phyloP scores from a whole-genome alignment of 2,329 filamentous ascomycete species.

The Ustulina deusta region DNA sequence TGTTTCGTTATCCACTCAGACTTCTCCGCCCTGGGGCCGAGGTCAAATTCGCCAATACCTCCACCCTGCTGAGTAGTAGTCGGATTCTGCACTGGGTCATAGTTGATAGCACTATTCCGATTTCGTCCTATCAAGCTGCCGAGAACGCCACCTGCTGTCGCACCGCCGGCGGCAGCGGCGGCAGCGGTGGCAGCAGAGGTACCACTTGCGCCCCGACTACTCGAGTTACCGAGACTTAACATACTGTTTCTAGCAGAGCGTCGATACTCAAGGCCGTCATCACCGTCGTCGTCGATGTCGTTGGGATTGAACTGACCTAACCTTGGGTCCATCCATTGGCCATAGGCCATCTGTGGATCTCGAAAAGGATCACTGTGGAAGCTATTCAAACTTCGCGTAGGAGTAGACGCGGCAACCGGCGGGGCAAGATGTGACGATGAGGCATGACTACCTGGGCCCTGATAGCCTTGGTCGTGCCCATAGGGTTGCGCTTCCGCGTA shows the following conservation, averaged over 20 bases:
- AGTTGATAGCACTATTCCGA: slow-evolving; percentile 60
- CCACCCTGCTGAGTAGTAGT: slow-evolving; percentile 50
- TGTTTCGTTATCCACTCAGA: slow-evolving; percentile 72
- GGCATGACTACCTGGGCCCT: slow-evolving; percentile 46
- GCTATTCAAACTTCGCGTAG: slow-evolving; percentile 63
- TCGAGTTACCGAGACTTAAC: slow-evolving; percentile 66
- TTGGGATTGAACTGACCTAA: slow-evolving; percentile 78
- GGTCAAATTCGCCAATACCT: slow-evolving; percentile 52
- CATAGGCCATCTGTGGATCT: slow-evolving; percentile 61
- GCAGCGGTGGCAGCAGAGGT: slow-evolving; percentile 62
- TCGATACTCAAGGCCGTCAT: slow-evolving; percentile 78
- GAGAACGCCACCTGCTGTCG: slow-evolving; percentile 58
- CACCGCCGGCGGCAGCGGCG: slow-evolving; percentile 61
- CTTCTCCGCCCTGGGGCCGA: slow-evolving; percentile 67
- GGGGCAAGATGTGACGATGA: slow-evolving; percentile 59
- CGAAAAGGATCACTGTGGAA: slow-evolving; percentile 76
- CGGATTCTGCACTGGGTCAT: slow-evolving; percentile 64
- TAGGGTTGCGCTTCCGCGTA: slow-evolving; percentile 43
- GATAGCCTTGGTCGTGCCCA: slow-evolving; percentile 40
- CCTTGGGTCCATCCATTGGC: slow-evolving; percentile 60
- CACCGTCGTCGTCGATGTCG: slow-evolving; percentile 86
- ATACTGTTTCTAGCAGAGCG: slow-evolving; percentile 67
- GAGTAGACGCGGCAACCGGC: slow-evolving; percentile 55
- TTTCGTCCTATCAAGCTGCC: slow-evolving; percentile 55
- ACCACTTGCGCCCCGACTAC: slow-evolving; percentile 54